phyloP scores from a whole-genome alignment of 2,329 filamentous ascomycete species.

The Hysterium pulicare region DNA sequence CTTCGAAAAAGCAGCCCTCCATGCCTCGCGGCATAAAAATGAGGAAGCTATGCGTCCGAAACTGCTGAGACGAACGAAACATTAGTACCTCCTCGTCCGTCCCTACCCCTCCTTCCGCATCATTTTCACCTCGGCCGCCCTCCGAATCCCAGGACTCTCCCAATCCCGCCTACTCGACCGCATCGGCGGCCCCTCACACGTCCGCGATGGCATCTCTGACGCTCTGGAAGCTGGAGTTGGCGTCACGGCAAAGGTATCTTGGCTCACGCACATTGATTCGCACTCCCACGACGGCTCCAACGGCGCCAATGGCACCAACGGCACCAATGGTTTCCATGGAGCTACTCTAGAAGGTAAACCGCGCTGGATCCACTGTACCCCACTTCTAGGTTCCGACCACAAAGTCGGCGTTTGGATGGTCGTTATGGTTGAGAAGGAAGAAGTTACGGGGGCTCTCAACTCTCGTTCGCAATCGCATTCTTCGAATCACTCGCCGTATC shows the following conservation, averaged over 20 bases:
- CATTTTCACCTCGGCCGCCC: conserved; percentile 45
- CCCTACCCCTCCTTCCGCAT: conserved; percentile 46
- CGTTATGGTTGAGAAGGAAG: conserved; percentile 64
- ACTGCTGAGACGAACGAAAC: conserved; percentile 7
- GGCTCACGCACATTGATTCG: conserved; percentile 39
- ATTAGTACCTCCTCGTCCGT: conserved; percentile 45
- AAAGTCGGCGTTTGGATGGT: conserved; percentile 74
- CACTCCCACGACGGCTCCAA: not conserved
- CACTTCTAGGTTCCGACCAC: conserved; percentile 62
- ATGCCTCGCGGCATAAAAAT: too few species aligned
- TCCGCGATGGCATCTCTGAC: conserved; percentile 50
- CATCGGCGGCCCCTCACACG: conserved; percentile 47
- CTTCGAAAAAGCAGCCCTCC: not conserved
- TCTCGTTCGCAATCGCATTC: conserved; percentile 6
- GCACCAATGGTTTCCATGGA: not conserved
- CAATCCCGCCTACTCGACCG: conserved; percentile 44
- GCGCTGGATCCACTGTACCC: conserved; percentile 74
- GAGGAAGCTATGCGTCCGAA: too few species aligned
- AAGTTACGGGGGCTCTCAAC: conserved; percentile 14
- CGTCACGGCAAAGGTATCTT: conserved; percentile 71
- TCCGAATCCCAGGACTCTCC: conserved; percentile 44
- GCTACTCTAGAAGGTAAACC: conserved; percentile 53
- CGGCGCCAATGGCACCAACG: conserved; percentile 3
- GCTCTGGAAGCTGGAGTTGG: conserved; percentile 64
- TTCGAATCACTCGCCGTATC: too few species aligned